These are phyloP conservation scores for Debaryomyces tyrocola DNA, from an alignment of 805 yeast species.

Conservation along the genomic window DNA sequence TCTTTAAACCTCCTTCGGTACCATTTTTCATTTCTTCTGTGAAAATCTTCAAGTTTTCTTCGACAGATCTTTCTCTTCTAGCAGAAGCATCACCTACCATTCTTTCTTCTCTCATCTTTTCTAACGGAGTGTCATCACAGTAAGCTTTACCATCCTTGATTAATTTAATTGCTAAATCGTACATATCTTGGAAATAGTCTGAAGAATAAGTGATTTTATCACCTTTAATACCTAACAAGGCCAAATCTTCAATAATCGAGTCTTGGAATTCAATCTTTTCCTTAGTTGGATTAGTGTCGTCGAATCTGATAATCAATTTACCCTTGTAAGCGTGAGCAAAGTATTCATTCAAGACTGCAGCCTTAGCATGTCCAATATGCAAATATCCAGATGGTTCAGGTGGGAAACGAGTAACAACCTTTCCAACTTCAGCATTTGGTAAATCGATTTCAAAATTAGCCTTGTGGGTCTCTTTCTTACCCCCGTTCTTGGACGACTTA, in stretches of 20 bases:
- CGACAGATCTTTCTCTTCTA: conserved; percentile 90
- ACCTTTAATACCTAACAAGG: conserved; percentile 88
- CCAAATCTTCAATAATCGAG: conserved; percentile 89
- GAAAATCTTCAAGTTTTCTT: conserved; percentile 86
- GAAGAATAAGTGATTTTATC: conserved; percentile 87
- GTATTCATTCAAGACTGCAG: conserved; percentile 94
- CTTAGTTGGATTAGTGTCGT: conserved; percentile 97
- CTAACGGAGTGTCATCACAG: conserved; percentile 94
- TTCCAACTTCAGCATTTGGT: conserved; percentile 86
- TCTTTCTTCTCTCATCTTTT: conserved; percentile 97
- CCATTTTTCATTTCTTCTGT: conserved; percentile 91
- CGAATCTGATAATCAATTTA: conserved; percentile 93
- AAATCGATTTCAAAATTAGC: conserved; percentile 94
- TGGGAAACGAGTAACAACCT: conserved; percentile 98
- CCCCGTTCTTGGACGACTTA: conserved; percentile 47
- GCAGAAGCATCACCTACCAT: conserved; percentile 93
- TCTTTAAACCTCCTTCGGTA: conserved; percentile 86
- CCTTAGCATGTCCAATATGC: conserved; percentile 99
- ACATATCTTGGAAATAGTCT: conserved; percentile 90
- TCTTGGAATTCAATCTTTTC: conserved; percentile 95
- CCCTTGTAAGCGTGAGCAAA: conserved; percentile 96
- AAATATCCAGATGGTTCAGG: conserved; percentile 99
- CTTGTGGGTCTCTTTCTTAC: conserved; percentile 84
- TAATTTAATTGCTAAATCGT: conserved; percentile 77
- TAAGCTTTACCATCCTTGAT: conserved; percentile 96